A percentile compares a stretch with the other conserved stretches of the same genome.
Conservation (phyloP, 331 rosid species). For the Malus hybrid region DNA sequence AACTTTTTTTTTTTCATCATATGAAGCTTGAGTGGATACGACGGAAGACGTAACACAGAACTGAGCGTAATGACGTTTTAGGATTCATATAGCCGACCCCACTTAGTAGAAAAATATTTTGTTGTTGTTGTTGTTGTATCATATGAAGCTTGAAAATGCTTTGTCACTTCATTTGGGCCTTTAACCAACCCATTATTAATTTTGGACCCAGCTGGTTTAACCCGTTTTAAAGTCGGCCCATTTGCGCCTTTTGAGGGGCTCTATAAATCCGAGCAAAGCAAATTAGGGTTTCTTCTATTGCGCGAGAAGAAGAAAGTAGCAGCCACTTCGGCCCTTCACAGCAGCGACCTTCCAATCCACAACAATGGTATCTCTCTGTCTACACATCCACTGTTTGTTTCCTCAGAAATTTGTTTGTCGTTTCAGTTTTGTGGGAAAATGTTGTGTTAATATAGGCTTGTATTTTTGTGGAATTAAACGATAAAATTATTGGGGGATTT, state of each 20-base stretch:
- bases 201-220: conserved; percentile 38
- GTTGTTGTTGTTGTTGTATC: too few species aligned
- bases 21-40: too few species aligned
- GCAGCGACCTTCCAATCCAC: not conserved
- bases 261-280: not conserved
- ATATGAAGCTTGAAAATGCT: too few species aligned
- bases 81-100: too few species aligned
- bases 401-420: not conserved
- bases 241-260: not conserved
- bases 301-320: not conserved
- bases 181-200: not conserved
- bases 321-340: not conserved
- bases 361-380: not conserved
- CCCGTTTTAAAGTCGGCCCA: not conserved
- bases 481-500: not conserved
- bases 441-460: not conserved
- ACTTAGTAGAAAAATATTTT: too few species aligned
- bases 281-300: not conserved
- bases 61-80: too few species aligned
- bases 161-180: conserved; percentile 19
- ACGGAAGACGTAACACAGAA: too few species aligned
- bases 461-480: conserved; percentile 1
- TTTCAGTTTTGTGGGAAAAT: not conserved
- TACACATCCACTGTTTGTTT: not conserved
- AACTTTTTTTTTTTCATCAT: too few species aligned